Conservation (phyloP, 768 basidiomycete genomes). For the Agaricus blazei region DNA sequence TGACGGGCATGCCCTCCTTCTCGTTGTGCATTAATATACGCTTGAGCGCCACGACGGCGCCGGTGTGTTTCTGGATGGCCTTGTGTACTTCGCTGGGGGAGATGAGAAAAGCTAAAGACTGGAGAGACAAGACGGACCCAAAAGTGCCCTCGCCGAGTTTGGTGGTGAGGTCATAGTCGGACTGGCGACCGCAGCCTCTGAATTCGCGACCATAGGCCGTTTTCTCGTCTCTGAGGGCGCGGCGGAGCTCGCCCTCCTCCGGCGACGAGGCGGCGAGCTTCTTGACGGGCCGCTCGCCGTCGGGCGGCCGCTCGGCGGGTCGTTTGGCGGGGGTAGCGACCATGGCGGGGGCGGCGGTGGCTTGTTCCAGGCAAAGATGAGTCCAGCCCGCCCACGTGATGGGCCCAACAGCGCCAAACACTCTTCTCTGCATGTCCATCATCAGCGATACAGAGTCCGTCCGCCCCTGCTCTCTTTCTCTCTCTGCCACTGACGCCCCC, state of each 20-base stretch:
- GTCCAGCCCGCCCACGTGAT: background rate
- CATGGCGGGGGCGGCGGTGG: background rate
- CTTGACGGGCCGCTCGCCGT: constrained; percentile 46
- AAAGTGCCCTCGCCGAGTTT: constrained; percentile 98
- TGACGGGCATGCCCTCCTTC: constrained; percentile 95
- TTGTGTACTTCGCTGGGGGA: constrained; percentile 81
- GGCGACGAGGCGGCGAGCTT: constrained; percentile 60
- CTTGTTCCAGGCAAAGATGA: too few species aligned
- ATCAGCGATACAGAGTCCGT: constrained; percentile 61
- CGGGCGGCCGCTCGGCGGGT: constrained; percentile 49
- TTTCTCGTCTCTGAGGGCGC: constrained; percentile 58
- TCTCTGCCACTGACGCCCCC: background rate
- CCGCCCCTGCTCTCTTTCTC: background rate
- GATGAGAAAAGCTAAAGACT: background rate
- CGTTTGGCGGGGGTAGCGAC: constrained; percentile 39
- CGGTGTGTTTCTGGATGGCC: constrained; percentile 61
- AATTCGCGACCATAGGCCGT: constrained; percentile 65
- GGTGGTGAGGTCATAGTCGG: constrained; percentile 74
- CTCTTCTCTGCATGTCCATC: constrained; percentile 41
- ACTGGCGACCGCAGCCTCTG: constrained; percentile 63
- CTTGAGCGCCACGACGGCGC: constrained; percentile 77
- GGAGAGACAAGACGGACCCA: constrained; percentile 49
- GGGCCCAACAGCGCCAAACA: background rate
- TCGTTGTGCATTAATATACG: constrained; percentile 96
- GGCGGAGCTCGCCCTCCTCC: constrained; percentile 73